Conservation (phyloP, 1,284 basidiomycete genomes). For the Trametes hirsuta region DNA sequence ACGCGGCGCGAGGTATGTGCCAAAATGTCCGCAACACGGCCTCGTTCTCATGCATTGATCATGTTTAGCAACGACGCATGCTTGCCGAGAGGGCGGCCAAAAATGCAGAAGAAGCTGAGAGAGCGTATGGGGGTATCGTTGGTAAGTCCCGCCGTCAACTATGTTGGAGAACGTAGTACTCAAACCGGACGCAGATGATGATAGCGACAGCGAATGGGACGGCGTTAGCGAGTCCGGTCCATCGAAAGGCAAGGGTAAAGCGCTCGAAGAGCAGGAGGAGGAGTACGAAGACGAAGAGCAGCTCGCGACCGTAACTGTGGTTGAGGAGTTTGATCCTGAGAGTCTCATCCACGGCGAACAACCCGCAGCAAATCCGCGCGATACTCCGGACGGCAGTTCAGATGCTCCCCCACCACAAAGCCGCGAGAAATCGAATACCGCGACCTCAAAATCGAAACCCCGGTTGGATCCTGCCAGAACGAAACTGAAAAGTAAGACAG, state of each 20-base stretch:
- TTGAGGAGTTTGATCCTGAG: slow-evolving; percentile 79
- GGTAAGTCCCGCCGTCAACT: slow-evolving; percentile 40
- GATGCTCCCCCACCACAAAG: background rate
- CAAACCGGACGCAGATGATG: slow-evolving; percentile 19
- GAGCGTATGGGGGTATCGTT: slow-evolving; percentile 61
- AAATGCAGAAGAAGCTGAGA: slow-evolving; percentile 73
- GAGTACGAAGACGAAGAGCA: slow-evolving; percentile 77
- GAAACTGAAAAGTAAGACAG: slow-evolving; percentile 26
- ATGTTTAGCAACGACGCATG: slow-evolving; percentile 62
- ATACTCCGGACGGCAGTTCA: background rate
- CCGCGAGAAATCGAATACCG: background rate
- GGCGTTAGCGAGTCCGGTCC: slow-evolving; percentile 40
- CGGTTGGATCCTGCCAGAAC: slow-evolving; percentile 3
- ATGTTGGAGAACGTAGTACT: slow-evolving; percentile 14
- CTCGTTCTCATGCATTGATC: slow-evolving; percentile 7
- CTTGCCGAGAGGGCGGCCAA: slow-evolving; percentile 70
- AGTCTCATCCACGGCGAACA: slow-evolving; percentile 53
- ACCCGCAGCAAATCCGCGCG: slow-evolving; percentile 1
- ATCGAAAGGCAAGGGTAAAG: slow-evolving; percentile 28
- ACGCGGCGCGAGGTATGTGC: slow-evolving; percentile 64
- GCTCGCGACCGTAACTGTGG: slow-evolving; percentile 80
- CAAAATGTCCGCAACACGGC: background rate
- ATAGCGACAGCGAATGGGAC: slow-evolving; percentile 47
- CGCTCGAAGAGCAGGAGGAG: slow-evolving; percentile 42
- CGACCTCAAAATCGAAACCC: background rate